These are phyloP conservation scores for Puccinia horiana DNA, from an alignment of 1,284 basidiomycete genomes.

Conservation along the genomic window DNA sequence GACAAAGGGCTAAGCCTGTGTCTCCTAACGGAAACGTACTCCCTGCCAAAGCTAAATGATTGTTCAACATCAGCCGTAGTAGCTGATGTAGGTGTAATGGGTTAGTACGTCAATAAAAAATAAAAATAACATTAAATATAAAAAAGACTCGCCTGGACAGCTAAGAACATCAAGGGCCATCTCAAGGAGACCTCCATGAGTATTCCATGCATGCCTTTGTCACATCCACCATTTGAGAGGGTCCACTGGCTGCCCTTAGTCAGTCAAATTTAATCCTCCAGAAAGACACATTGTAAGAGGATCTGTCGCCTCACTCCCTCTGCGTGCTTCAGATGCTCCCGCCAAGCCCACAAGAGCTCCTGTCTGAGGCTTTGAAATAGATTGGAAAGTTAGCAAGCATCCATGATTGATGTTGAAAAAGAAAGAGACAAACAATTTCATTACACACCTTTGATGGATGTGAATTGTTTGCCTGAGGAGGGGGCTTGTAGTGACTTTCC, in stretches of 20 bases:
- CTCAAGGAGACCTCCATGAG: neutral
- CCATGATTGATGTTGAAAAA: too few species aligned
- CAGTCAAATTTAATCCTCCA: conserved; percentile 6
- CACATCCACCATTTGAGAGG: conserved; percentile 14
- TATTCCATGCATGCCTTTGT: neutral
- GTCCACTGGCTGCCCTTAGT: neutral
- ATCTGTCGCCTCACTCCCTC: neutral
- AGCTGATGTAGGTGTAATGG: too few species aligned
- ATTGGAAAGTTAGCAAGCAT: too few species aligned
- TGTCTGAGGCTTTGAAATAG: too few species aligned
- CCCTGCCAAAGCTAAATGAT: too few species aligned
- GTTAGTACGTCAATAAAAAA: too few species aligned
- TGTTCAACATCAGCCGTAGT: too few species aligned
- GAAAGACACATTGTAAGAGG: neutral
- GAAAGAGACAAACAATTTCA: too few species aligned
- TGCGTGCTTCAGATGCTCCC: neutral
- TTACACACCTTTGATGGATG: too few species aligned
- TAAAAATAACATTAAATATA: neutral
- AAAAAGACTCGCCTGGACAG: conserved; percentile 7
- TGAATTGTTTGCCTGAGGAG: neutral
- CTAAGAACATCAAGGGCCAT: conserved; percentile 8
- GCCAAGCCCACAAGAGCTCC: neutral
- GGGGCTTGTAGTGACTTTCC: conserved; percentile 3
- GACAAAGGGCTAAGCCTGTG: neutral
- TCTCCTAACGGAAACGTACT: neutral